A percentile compares a stretch with the other conserved stretches of the same genome.
phyloP scores from a whole-genome alignment of 2,329 filamentous ascomycete genomes.

The Chaetomiaceae sp. region DNA sequence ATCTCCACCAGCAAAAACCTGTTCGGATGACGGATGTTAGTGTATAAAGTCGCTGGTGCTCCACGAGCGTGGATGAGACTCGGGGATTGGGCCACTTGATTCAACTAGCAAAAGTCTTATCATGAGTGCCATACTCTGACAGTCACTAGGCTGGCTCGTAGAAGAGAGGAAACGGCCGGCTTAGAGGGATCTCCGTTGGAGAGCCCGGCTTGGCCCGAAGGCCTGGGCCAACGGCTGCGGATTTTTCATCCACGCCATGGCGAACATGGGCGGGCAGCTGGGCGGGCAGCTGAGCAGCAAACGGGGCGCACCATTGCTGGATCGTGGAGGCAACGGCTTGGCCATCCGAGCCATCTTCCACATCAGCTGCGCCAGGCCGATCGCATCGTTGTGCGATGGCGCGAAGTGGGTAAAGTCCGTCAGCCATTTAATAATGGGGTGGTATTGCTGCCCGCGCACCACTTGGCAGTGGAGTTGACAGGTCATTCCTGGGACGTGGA shows the following conservation, averaged over 20 bases:
- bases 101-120: no score
- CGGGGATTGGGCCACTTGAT: constrained; percentile 1
- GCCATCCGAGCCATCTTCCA: no score
- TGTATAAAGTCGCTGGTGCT: neutral
- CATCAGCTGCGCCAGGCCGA: neutral
- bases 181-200: neutral
- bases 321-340: no score
- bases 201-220: neutral
- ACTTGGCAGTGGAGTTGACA: constrained; percentile 3
- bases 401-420: constrained; percentile 11
- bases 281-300: no score
- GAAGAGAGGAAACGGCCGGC: neutral
- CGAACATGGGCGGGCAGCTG: no score
- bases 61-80: constrained; percentile 5
- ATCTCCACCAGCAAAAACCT: no score
- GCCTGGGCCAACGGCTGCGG: neutral
- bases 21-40: no score
- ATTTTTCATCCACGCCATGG: neutral
- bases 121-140: no score
- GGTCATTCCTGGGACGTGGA: constrained; percentile 5
- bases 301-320: no score
- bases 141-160: no score
- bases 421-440: no score
- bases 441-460: no score
- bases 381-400: constrained; percentile 1